These are phyloP conservation scores for Stagonosporopsis cucurbitacearum DNA, from an alignment of 2,329 filamentous ascomycete genomes.

Conservation along the genomic window DNA sequence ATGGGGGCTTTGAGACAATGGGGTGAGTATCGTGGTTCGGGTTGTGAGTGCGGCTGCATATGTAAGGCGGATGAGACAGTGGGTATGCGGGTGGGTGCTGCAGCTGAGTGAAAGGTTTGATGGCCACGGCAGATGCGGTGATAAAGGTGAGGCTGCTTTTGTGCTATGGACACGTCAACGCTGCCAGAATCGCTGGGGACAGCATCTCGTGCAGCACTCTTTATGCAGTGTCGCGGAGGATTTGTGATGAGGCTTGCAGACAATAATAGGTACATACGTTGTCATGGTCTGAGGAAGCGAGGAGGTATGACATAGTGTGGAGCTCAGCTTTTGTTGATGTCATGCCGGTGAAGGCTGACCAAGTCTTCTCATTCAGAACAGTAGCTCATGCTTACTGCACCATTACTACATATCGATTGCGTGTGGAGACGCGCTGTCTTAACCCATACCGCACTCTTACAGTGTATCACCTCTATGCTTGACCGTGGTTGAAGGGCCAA, in stretches of 20 bases:
- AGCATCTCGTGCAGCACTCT: slow-evolving; percentile 1
- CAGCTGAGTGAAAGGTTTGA: slow-evolving; percentile 5
- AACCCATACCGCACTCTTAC: slow-evolving; percentile 34
- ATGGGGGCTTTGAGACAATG: slow-evolving; percentile 5
- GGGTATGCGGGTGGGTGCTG: neutral
- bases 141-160: neutral
- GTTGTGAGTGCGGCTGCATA: neutral
- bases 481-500: slow-evolving; percentile 50
- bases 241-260: slow-evolving; percentile 14
- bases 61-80: slow-evolving; percentile 13
- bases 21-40: neutral
- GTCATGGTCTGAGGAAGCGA: neutral
- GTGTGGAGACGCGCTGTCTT: slow-evolving; percentile 27
- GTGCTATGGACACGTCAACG: slow-evolving; percentile 10
- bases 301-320: neutral
- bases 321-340: neutral
- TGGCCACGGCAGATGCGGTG: slow-evolving; percentile 11
- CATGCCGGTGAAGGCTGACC: slow-evolving; percentile 16
- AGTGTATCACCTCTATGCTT: slow-evolving; percentile 40
- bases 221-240: slow-evolving; percentile 3
- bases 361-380: slow-evolving; percentile 25
- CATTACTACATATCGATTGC: slow-evolving; percentile 32
- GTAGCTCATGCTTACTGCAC: slow-evolving; percentile 10
- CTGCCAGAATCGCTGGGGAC: slow-evolving; percentile 12
- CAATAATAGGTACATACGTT: neutral